Evolutionary conservation across 305 asterid species (phyloP).

Genomic region (Fraxinus albicans): DNA sequence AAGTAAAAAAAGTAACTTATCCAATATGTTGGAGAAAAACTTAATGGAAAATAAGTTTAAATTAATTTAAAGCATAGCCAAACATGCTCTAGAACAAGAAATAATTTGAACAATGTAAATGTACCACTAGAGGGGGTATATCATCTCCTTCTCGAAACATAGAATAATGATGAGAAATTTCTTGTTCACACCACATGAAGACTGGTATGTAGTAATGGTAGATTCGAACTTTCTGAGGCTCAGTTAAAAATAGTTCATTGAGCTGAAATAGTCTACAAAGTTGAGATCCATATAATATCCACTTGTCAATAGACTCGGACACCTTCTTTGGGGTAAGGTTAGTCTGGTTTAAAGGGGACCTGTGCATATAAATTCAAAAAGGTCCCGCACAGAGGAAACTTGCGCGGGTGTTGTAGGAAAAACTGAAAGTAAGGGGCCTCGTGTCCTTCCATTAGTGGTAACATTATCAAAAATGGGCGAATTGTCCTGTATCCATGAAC

Average conservation of each 20-base stretch:
- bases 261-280: slow-evolving; percentile 83
- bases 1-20: not conserved
- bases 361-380: slow-evolving; percentile 69
- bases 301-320: slow-evolving; percentile 80
- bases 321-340: slow-evolving; percentile 68
- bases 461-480: slow-evolving; percentile 23
- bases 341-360: slow-evolving; percentile 68
- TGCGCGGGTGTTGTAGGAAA: slow-evolving; percentile 46
- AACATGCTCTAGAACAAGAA: not conserved
- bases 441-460: slow-evolving; percentile 35
- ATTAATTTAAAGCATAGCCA: not conserved
- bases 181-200: slow-evolving; percentile 86
- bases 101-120: not conserved
- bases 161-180: slow-evolving; percentile 64
- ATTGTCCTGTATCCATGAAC: slow-evolving; percentile 61
- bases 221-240: slow-evolving; percentile 76
- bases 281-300: slow-evolving; percentile 72
- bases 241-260: slow-evolving; percentile 64
- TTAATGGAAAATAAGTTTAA: not conserved
- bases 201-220: slow-evolving; percentile 96
- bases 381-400: slow-evolving; percentile 68
- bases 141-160: slow-evolving; percentile 64
- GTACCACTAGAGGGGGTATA: slow-evolving; percentile 88
- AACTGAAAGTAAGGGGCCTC: slow-evolving; percentile 40
- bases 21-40: not conserved